These are phyloP conservation scores for Sphaerulina vaccinii DNA, from an alignment of 2,329 filamentous ascomycete genomes.

Conservation along the genomic window DNA sequence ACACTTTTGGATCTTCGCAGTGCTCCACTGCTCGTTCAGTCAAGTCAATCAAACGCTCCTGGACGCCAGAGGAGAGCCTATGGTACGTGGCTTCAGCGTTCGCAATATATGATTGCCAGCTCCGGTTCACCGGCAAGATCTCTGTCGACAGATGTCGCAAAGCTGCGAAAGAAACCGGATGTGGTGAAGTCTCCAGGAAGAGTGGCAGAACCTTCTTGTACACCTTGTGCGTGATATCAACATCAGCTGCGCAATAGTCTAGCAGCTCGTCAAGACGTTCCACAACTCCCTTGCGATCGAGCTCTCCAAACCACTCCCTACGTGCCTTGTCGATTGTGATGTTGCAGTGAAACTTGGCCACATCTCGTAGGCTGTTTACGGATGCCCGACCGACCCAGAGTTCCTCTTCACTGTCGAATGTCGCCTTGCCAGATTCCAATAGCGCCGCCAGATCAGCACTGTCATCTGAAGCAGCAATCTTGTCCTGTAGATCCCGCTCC, in stretches of 20 bases:
- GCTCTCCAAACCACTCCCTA: conserved; percentile 80
- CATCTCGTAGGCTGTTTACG: conserved; percentile 89
- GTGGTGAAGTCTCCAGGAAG: conserved; percentile 86
- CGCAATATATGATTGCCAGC: conserved; percentile 81
- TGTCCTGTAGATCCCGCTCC: conserved; percentile 77
- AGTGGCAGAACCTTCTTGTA: conserved; percentile 90
- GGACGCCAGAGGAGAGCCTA: conserved; percentile 71
- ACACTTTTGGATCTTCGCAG: conserved; percentile 67
- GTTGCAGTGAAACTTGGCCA: conserved; percentile 93
- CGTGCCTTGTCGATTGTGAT: conserved; percentile 86
- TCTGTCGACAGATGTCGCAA: conserved; percentile 89
- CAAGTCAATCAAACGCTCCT: conserved; percentile 69
- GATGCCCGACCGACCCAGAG: conserved; percentile 94
- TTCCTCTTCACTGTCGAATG: conserved; percentile 81
- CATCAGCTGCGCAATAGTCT: conserved; percentile 93
- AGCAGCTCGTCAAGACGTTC: conserved; percentile 76
- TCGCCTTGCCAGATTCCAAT: conserved; percentile 60
- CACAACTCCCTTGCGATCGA: conserved; percentile 69
- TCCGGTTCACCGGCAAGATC: conserved; percentile 83
- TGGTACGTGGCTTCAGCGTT: conserved; percentile 85
- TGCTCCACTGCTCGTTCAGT: conserved; percentile 74
- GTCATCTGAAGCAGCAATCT: conserved; percentile 68
- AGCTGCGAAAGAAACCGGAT: conserved; percentile 95
- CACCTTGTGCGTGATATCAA: conserved; percentile 88
- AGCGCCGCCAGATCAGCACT: conserved; percentile 69